These are phyloP conservation scores for Sphaerulina musiva DNA, from an alignment of 2,329 filamentous ascomycete species.

Conservation along the genomic window DNA sequence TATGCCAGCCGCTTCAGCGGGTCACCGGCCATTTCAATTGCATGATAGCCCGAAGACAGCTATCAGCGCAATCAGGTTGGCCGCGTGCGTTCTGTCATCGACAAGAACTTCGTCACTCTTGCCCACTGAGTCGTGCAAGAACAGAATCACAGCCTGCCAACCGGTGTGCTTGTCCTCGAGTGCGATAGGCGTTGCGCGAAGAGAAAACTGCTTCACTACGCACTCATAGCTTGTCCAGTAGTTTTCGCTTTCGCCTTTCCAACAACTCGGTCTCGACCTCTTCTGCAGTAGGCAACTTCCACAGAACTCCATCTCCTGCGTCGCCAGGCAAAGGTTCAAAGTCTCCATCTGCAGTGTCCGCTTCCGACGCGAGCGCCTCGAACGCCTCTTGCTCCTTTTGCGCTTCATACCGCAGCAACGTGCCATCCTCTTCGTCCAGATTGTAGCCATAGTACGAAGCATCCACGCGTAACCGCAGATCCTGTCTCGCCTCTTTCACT, in stretches of 20 bases:
- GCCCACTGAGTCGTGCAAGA: not conserved
- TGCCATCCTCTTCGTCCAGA: conserved; percentile 81
- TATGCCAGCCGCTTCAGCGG: too few species aligned
- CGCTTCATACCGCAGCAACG: conserved; percentile 70
- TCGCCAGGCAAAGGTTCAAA: conserved; percentile 89
- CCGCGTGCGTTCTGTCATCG: too few species aligned
- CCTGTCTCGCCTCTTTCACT: conserved; percentile 60
- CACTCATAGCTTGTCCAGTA: conserved; percentile 60
- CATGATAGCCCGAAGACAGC: too few species aligned
- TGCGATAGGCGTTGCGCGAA: not conserved
- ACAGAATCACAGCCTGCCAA: not conserved
- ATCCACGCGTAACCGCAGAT: conserved; percentile 71
- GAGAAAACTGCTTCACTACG: not conserved
- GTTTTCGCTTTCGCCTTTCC: conserved; percentile 71
- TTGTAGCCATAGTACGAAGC: conserved; percentile 95
- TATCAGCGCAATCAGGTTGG: too few species aligned
- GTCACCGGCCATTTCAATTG: too few species aligned
- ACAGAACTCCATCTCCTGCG: conserved; percentile 70
- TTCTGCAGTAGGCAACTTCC: conserved; percentile 77
- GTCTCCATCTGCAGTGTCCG: conserved; percentile 29
- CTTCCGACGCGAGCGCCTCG: conserved; percentile 56
- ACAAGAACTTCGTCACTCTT: not conserved
- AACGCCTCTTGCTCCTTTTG: conserved; percentile 76
- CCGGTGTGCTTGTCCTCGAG: not conserved
- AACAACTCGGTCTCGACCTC: conserved; percentile 94